These are phyloP conservation scores for Penicillium sp. DNA, from an alignment of 2,329 filamentous ascomycete genomes.

Conservation along the genomic window DNA sequence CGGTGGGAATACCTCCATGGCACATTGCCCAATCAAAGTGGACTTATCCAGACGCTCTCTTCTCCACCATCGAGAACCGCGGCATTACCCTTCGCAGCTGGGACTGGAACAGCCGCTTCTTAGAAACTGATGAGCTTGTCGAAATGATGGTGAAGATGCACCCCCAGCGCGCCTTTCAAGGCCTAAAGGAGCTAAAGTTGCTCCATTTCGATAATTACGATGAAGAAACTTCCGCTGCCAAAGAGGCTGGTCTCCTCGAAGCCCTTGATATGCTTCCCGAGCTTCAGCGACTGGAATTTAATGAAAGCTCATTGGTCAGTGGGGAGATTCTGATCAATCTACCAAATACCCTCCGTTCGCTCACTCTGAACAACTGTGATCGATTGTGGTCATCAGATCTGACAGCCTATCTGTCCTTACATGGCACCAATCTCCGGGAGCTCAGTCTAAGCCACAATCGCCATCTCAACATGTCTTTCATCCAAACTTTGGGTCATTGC, in stretches of 20 bases:
- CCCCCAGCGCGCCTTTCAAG: slow-evolving; percentile 52
- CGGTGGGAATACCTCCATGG: slow-evolving; percentile 33
- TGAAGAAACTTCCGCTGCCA: slow-evolving; percentile 37
- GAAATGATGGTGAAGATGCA: slow-evolving; percentile 56
- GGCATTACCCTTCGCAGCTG: slow-evolving; percentile 49
- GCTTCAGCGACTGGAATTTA: slow-evolving; percentile 67
- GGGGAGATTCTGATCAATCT: slow-evolving; percentile 65
- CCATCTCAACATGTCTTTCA: slow-evolving; percentile 71
- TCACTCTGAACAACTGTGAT: slow-evolving; percentile 78
- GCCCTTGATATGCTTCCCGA: slow-evolving; percentile 58
- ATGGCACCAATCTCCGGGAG: slow-evolving; percentile 65
- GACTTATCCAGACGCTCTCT: slow-evolving; percentile 65
- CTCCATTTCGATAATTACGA: slow-evolving; percentile 41
- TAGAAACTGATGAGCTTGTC: slow-evolving; percentile 35
- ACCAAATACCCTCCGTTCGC: slow-evolving; percentile 61
- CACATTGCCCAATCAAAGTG: slow-evolving; percentile 51
- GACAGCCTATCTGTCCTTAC: slow-evolving; percentile 60
- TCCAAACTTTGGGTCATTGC: slow-evolving; percentile 60
- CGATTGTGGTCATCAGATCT: slow-evolving; percentile 68
- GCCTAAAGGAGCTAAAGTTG: slow-evolving; percentile 35
- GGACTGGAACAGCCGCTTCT: slow-evolving; percentile 56
- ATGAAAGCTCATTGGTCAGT: slow-evolving; percentile 71
- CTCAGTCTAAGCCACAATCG: slow-evolving; percentile 76
- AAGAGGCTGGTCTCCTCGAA: slow-evolving; percentile 39
- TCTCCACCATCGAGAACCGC: slow-evolving; percentile 58